Conservation (phyloP, 768 basidiomycete species). For the Podaxis sp. region DNA sequence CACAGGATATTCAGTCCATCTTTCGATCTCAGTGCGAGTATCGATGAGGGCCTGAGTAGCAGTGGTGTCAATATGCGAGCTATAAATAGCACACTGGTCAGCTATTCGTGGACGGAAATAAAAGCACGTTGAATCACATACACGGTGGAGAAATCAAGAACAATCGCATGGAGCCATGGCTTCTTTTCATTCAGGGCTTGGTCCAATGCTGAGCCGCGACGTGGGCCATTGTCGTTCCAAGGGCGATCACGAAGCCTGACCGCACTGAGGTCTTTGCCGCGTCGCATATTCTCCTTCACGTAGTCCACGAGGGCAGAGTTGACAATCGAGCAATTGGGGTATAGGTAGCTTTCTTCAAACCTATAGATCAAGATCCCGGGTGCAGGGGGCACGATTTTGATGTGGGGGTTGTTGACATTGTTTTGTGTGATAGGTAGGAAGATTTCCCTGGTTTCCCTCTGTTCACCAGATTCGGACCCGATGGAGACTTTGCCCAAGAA, state of each 20-base stretch:
- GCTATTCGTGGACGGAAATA: neutral
- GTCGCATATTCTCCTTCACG: conserved; percentile 71
- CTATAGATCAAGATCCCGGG: conserved; percentile 91
- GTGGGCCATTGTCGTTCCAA: conserved; percentile 93
- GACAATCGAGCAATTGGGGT: conserved; percentile 68
- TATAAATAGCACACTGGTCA: conserved; percentile 21
- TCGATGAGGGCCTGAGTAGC: conserved; percentile 90
- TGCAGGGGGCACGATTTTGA: conserved; percentile 72
- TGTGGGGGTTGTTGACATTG: conserved; percentile 58
- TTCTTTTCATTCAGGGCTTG: conserved; percentile 46
- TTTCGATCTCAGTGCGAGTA: conserved; percentile 80
- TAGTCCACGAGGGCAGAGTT: conserved; percentile 77
- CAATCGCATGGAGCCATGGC: conserved; percentile 77
- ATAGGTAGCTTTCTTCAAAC: conserved; percentile 86
- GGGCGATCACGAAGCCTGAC: conserved; percentile 69
- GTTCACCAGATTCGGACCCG: conserved; percentile 31
- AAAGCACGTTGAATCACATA: conserved; percentile 28
- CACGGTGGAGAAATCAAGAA: conserved; percentile 88
- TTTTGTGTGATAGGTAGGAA: conserved; percentile 71
- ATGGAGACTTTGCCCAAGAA: conserved; percentile 88
- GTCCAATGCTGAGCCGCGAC: conserved; percentile 41
- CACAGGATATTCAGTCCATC: conserved; percentile 73
- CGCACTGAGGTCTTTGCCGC: conserved; percentile 68
- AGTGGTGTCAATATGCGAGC: conserved; percentile 88
- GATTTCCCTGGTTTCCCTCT: conserved; percentile 58